These are phyloP conservation scores for Calvatia gigantea DNA, from an alignment of 768 basidiomycete genomes.

Conservation along the genomic window DNA sequence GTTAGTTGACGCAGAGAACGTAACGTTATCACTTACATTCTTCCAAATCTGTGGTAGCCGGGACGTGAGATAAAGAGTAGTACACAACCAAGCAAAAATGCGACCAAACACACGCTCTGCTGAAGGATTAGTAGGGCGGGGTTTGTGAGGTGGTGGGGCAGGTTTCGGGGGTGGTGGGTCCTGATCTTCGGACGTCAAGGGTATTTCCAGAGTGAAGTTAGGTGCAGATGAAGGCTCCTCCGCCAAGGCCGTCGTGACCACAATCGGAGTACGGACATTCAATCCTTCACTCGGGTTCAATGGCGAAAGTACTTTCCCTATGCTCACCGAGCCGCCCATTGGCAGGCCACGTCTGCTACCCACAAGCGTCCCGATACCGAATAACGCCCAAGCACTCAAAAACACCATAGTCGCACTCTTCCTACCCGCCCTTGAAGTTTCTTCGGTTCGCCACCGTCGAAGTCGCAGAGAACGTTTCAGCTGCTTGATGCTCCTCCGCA, in stretches of 20 bases:
- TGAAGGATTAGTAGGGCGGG: constrained; percentile 22
- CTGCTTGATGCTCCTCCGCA: constrained; percentile 15
- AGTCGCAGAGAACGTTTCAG: background rate
- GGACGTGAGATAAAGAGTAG: constrained; percentile 88
- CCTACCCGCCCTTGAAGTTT: constrained; percentile 61
- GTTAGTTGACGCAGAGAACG: background rate
- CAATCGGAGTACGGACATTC: background rate
- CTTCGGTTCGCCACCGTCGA: constrained; percentile 26
- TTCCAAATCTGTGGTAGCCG: constrained; percentile 99
- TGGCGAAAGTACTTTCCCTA: constrained; percentile 47
- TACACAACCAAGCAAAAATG: constrained; percentile 92
- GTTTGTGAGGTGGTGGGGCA: constrained; percentile 20
- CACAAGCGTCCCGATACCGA: constrained; percentile 57
- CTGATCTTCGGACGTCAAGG: constrained; percentile 2
- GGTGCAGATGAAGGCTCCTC: background rate
- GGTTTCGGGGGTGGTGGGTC: background rate
- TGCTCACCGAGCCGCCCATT: constrained; percentile 24
- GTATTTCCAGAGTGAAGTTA: background rate
- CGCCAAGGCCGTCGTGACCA: background rate
- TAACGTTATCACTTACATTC: constrained; percentile 63
- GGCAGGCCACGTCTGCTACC: constrained; percentile 25
- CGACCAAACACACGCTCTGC: constrained; percentile 77
- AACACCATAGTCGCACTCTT: constrained; percentile 80
- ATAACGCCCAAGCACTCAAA: constrained; percentile 71
- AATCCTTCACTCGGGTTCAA: background rate